phyloP scores from a whole-genome alignment of 129 eudicot genomes.

The Flaveria sonorensis region DNA sequence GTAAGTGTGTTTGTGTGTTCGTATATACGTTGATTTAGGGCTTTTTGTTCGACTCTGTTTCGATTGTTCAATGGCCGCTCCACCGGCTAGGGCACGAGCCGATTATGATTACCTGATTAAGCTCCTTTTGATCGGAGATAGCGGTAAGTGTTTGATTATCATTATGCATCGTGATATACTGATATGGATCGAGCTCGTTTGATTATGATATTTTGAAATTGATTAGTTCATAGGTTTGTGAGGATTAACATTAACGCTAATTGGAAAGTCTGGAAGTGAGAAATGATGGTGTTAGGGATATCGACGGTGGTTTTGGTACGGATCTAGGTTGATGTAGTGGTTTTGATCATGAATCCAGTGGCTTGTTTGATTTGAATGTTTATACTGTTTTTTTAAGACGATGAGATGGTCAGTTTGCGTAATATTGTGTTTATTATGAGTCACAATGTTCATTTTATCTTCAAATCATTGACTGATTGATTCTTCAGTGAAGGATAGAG shows the following conservation, averaged over 20 bases:
- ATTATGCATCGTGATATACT: conserved; percentile 13
- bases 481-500: conserved; percentile 15
- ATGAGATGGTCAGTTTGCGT: background rate
- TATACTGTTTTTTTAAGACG: conserved; percentile 1
- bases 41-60: conserved; percentile 23
- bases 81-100: conserved; percentile 61
- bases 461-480: background rate
- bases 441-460: background rate
- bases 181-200: conserved; percentile 7
- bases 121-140: conserved; percentile 64
- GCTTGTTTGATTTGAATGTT: conserved; percentile 8
- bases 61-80: conserved; percentile 54
- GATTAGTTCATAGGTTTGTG: background rate
- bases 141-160: conserved; percentile 36
- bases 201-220: background rate
- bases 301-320: conserved; percentile 17
- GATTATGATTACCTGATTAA: conserved; percentile 63
- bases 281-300: conserved; percentile 16
- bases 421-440: background rate
- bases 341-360: conserved; percentile 10
- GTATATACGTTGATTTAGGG: conserved; percentile 29
- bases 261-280: background rate
- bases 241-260: background rate
- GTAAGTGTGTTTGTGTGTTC: conserved; percentile 13
- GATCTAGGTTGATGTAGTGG: conserved; percentile 35